Base-by-base conservation (phyloP, 1,139 yeast genomes). In the Sugiyamaella castrensis region DNA sequence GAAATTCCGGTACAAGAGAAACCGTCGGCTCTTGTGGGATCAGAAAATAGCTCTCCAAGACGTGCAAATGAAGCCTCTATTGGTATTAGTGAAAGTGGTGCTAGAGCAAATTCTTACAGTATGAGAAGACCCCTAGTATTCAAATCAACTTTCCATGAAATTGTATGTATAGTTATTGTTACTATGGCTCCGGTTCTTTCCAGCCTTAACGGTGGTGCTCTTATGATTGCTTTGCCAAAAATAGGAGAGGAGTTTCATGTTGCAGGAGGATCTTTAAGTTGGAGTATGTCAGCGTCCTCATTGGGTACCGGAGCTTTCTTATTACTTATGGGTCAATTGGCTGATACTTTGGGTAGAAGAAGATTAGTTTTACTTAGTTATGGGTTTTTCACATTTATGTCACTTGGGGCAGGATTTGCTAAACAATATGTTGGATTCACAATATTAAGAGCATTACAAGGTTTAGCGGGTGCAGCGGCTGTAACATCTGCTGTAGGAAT, bases 401-500 rank as follows among this genome's bases (percentile, higher is more conserved):
- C 74, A 1, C 56, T 74, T 9, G 66, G 70, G 37, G 66, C 67
- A 7, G 79, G 78, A 0, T 72, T 74, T 45, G 65, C 70, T 67
- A 54, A 68, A 27, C 60, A 66, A 40, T 71, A 59, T 49, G 58
- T 71, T 27, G 60, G 63, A 1, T 60, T 74, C 26, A 69, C 71
- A 51, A 56, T 73, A 8, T 61, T 71, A 12, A 54, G 79, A 49
- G 78, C 71, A 2, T 48, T 74, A 2, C 75, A 71, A 54, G 78
- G 78, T 9, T 64, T 71, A 4, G 60, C 65, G 29, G 67, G 72
- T 15, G 71, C 76, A 1, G 69, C 73, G 38, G 66, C 70, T 1
- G 71, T 74, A 1, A 75, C 78, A 5, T 71, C 77, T 1, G 70
- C 73, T 15, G 76, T 75, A 1, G 79, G 77, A 1, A 66, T 72